Conservation (phyloP, 2,329 filamentous ascomycete genomes). For the Cladosporium cucumerinum region DNA sequence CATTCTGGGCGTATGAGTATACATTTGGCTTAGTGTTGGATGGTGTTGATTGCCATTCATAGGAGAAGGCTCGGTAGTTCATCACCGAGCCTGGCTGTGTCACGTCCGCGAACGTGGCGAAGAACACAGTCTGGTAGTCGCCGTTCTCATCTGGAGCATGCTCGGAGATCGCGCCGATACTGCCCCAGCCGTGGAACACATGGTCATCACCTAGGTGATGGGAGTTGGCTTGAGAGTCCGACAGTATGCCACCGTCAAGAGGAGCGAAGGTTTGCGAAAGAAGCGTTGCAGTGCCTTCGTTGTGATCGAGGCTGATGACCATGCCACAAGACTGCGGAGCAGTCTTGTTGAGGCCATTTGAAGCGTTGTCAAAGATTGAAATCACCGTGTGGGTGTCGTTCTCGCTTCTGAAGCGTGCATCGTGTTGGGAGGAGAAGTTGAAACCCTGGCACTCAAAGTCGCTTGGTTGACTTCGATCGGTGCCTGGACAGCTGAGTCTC, state of each 20-base stretch:
- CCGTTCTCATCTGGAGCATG: conserved; percentile 41
- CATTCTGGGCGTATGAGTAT: conserved; percentile 32
- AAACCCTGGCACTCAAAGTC: conserved; percentile 24
- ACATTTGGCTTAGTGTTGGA: conserved; percentile 36
- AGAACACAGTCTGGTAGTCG: conserved; percentile 41
- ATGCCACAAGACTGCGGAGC: conserved; percentile 24
- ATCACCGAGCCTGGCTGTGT: conserved; percentile 14
- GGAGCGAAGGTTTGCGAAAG: conserved; percentile 21
- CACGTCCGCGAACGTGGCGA: conserved; percentile 42
- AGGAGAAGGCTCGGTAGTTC: conserved; percentile 53
- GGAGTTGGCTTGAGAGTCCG: conserved; percentile 46
- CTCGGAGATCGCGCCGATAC: conserved; percentile 36
- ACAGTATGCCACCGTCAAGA: neutral
- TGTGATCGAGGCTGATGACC: conserved; percentile 26
- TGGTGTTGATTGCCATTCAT: conserved; percentile 41
- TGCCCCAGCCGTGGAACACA: conserved; percentile 54
- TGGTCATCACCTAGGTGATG: conserved; percentile 52
- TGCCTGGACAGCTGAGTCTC: conserved; percentile 38
- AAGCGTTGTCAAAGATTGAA: conserved; percentile 52
- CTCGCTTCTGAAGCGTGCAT: conserved; percentile 44
- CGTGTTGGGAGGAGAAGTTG: conserved; percentile 49
- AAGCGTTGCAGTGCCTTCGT: conserved; percentile 20
- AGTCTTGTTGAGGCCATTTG: conserved; percentile 27
- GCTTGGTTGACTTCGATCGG: conserved; percentile 5
- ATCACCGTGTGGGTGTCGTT: conserved; percentile 45